Percentiles rank a stretch among this genome's conserved stretches.
phyloP scores from a whole-genome alignment of 78 protist species.

The Neovahlkampfia damariscottae region DNA sequence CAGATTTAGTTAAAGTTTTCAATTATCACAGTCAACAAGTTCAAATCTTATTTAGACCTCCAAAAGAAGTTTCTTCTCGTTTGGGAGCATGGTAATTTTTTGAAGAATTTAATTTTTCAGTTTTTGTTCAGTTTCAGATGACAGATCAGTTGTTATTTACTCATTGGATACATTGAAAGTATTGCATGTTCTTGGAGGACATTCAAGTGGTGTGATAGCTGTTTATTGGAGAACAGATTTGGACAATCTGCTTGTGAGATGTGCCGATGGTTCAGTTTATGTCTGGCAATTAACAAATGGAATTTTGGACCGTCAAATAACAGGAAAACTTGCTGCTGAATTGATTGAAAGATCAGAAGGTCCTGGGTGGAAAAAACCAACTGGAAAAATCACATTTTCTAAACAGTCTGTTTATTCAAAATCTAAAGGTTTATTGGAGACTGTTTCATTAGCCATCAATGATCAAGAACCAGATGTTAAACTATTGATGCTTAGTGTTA shows the following conservation, averaged over 20 bases:
- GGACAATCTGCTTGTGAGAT: constrained; percentile 6
- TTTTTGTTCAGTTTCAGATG: neutral
- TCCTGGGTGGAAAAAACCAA: neutral
- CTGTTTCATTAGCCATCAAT: neutral
- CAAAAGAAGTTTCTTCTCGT: too few species aligned
- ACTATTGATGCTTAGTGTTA: neutral
- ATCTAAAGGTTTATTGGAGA: neutral
- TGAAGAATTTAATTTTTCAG: neutral
- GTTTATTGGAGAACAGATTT: neutral
- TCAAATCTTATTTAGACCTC: neutral
- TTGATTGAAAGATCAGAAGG: constrained; percentile 1
- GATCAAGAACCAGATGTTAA: neutral
- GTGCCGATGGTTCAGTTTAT: constrained; percentile 14
- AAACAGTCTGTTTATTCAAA: neutral
- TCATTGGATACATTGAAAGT: neutral
- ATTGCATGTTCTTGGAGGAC: constrained; percentile 1
- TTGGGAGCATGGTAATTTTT: too few species aligned
- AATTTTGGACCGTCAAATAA: neutral
- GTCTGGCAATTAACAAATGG: constrained; percentile 20
- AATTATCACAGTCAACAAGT: neutral
- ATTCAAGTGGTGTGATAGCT: neutral
- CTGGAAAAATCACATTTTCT: neutral
- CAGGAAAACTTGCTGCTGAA: constrained; percentile 1
- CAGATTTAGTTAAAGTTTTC: neutral
- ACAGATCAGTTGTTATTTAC: constrained; percentile 3